These are phyloP conservation scores for Barnettozyma populi DNA, from an alignment of 805 yeast genomes.

Conservation along the genomic window DNA sequence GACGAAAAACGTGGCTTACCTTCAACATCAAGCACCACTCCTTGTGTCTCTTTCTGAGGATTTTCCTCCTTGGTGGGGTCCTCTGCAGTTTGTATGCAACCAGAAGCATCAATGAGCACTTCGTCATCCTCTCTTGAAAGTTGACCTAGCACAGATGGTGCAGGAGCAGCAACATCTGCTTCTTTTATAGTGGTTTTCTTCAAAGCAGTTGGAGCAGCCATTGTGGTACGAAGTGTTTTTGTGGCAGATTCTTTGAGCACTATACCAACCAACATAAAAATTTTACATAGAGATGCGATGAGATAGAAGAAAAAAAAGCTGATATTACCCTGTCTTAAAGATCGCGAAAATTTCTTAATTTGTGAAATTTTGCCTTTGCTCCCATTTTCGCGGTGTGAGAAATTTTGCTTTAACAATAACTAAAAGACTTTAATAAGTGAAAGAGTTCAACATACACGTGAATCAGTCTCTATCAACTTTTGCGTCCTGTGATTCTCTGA, in stretches of 20 bases:
- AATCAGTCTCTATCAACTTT: neutral
- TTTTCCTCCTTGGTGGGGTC: conserved; percentile 13
- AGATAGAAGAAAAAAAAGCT: neutral
- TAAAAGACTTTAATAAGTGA: neutral
- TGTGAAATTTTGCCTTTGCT: neutral
- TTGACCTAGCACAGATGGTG: conserved; percentile 3
- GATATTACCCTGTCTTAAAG: conserved; percentile 1
- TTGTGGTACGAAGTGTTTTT: conserved; percentile 9
- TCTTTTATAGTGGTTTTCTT: conserved; percentile 14
- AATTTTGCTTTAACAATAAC: neutral
- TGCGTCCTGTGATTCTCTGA: neutral
- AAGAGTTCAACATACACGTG: too few species aligned
- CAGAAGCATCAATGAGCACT: conserved; percentile 34
- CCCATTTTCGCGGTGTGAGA: neutral
- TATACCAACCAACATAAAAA: neutral
- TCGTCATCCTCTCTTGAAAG: conserved; percentile 28
- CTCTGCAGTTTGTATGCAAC: conserved; percentile 19
- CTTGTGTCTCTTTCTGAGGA: conserved; percentile 23
- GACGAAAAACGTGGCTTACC: conserved; percentile 86
- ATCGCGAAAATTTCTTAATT: neutral
- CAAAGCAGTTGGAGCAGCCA: conserved; percentile 45
- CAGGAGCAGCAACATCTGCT: conserved; percentile 1
- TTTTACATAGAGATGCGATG: conserved; percentile 6
- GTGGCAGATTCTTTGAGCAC: neutral
- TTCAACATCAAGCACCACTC: conserved; percentile 55